Base-by-base conservation (phyloP, 805 yeast species). In the Candida germanica region DNA sequence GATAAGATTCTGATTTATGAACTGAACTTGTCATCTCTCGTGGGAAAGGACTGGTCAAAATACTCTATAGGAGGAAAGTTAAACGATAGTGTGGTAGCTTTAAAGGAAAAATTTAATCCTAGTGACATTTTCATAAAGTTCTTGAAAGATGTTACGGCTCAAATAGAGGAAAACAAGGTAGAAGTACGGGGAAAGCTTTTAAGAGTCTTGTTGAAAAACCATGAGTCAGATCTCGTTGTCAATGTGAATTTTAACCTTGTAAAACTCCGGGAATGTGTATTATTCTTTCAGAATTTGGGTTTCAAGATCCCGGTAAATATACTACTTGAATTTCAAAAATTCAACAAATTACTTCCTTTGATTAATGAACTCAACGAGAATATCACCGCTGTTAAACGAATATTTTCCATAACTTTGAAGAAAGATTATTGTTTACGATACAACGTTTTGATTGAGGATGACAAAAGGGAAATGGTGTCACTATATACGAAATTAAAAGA, bases 261-360 rank as follows among this genome's bases (percentile, higher is more conserved):
- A 3, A 15, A 18, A 6, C 29, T 20, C 17, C 35, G 23, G 26
- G 39, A 37, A 41, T 65, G 3, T 49, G 71, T 24, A 47, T 60
- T 1, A 49, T 77, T 7, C 70, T 72, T 54, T 70, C 23, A 62
- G 5, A 58, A 67, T 42, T 54, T 79, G 42, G 79, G 75, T 0
- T 75, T 69, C 48, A 73, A 71, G 6, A 57, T 87, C 0, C 91
- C 95, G 0, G 72, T 73, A 17, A 48, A 66, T 4, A 41, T 83
- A 2, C 43, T 62, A 10, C 49, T 71, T 2, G 67, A 64, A 18
- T 66, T 86, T 1, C 66, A 75, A 29, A 71, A 66, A 20, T 64
- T 80, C 2, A 65, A 73, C 37, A 59, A 66, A 20, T 49, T 83
- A 0, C 71, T 78, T 33, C 87, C 89, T 0, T 69, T 71, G 43